Conservation (phyloP, 148 eudicot genomes). For the Hydrangea macrophylla region DNA sequence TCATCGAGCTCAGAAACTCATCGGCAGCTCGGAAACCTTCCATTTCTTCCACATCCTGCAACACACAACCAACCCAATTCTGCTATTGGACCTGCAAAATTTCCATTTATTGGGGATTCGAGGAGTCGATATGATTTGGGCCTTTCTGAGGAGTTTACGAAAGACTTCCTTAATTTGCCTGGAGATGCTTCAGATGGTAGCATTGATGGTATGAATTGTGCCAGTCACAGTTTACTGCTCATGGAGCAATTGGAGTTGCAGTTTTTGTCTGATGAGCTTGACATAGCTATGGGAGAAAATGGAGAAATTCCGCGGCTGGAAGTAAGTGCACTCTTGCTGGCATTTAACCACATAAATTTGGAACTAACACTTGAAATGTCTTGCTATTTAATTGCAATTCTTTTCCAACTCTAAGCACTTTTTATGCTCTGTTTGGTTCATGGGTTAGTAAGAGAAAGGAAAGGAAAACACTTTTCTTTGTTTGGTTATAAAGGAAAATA, state of each 20-base stretch:
- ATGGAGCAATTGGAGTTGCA: conserved; percentile 43
- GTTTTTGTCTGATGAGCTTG: conserved; percentile 38
- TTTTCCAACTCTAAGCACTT: no score
- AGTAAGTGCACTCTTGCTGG: conserved; percentile 25
- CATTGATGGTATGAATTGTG: conserved; percentile 28
- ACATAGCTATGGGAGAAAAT: conserved; percentile 34
- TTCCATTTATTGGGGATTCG: conserved; percentile 19
- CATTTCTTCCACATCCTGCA: conserved; percentile 38
- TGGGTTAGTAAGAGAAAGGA: no score
- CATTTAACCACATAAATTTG: neutral
- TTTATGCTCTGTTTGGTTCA: no score
- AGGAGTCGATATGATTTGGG: conserved; percentile 16
- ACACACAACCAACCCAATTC: conserved; percentile 12
- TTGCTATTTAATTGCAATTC: no score
- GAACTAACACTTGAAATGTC: neutral
- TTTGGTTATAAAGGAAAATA: no score
- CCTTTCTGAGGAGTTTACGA: conserved; percentile 21
- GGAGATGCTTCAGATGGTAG: conserved; percentile 30
- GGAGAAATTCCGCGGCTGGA: conserved; percentile 41
- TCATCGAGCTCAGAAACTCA: conserved; percentile 35
- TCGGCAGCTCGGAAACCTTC: conserved; percentile 31
- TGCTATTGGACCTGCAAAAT: conserved; percentile 21
- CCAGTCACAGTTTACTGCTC: conserved; percentile 27
- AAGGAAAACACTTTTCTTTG: no score
- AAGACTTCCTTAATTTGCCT: conserved; percentile 29